Evolutionary conservation across 805 yeast genomes (phyloP), one percentile per base, ranked within the genome.

Genomic region (Yamadazyma paraphyllophila): DNA sequence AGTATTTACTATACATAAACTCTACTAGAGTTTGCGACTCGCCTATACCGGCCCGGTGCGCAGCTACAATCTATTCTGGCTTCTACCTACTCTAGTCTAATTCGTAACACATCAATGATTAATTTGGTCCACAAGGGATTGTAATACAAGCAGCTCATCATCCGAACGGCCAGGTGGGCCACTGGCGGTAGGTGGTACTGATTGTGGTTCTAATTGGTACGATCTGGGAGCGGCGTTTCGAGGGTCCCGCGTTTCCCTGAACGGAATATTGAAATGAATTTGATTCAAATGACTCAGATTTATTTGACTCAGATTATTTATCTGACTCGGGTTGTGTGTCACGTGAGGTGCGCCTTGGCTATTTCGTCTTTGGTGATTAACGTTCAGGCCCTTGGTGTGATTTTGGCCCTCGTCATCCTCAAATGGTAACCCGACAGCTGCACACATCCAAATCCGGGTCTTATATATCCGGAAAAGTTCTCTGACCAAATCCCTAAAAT

Each of bases 381-480:
- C 24, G 6, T 20, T 20, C 24, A 4, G 24, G 3, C 24, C 24
- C 24, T 20, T 20, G 24, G 24, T 4, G 24, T 33, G n/a, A n/a
- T n/a, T n/a, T n/a, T n/a, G 27, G 2, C 11, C 10, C 30, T 34
- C 44, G 26, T 41, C 34, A 29, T 24, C 36, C 11, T 12, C 39
- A 34, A 36, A 66, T 1, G 76, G 74, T 24, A 64, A 54, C 2
- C 76, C 77, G 39, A 53, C 62, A 24, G 85, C 85, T 0, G 94
- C 91, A 71, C 91, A 84, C 64, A 87, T 67, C 94, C 95, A 87
- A 46, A 72, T 72, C 50, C 77, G 62, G 2, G 77, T 72, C 52
- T 72, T 72, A 59, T 69, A 72, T 33, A 71, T 69, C 52, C 71
- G 68, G 56, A 72, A 72, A 43, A 72, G 59, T 50, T 71, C 75